Evolutionary conservation across 148 eudicot species (phyloP).

Genomic region (Rhododendron ferrugineum): DNA sequence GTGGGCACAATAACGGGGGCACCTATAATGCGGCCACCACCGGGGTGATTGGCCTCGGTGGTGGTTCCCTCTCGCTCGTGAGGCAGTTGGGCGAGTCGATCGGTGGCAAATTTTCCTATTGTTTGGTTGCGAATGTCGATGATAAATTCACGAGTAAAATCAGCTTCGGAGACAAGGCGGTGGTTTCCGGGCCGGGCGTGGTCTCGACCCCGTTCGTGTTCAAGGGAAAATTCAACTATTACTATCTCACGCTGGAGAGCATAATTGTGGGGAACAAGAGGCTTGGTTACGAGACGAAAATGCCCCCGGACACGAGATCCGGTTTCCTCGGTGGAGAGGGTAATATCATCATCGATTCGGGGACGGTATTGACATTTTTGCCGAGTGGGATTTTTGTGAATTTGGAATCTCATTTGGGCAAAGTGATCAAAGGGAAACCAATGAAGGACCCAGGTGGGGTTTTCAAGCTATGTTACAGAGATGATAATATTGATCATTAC

Average conservation of each 20-base stretch:
- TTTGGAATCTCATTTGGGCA: conserved; percentile 13
- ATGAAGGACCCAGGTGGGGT: conserved; percentile 18
- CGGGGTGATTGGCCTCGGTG: conserved; percentile 47
- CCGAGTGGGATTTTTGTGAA: conserved; percentile 13
- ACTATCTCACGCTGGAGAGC: conserved; percentile 42
- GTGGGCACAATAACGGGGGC: conserved; percentile 26
- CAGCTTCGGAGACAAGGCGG: conserved; percentile 40
- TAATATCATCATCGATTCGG: conserved; percentile 74
- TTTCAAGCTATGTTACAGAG: not conserved
- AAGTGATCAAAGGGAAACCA: conserved; percentile 6
- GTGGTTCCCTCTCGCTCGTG: conserved; percentile 30
- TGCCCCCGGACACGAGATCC: not conserved
- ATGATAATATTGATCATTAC: not conserved
- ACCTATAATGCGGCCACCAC: conserved; percentile 12
- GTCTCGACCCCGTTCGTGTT: conserved; percentile 43
- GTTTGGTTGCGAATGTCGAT: conserved; percentile 13
- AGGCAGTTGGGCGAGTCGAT: conserved; percentile 18
- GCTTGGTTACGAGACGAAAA: not conserved
- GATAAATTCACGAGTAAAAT: conserved; percentile 30
- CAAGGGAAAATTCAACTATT: conserved; percentile 22
- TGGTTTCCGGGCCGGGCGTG: conserved; percentile 31
- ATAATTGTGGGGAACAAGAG: conserved; percentile 21
- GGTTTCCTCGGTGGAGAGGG: conserved; percentile 12
- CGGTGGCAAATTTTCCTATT: conserved; percentile 38
- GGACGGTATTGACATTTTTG: conserved; percentile 57